Evolutionary conservation across 139 green algal genomes (phyloP), one percentile per base, ranked within the genome.

Genomic region (Chlamydomonas incerta): DNA sequence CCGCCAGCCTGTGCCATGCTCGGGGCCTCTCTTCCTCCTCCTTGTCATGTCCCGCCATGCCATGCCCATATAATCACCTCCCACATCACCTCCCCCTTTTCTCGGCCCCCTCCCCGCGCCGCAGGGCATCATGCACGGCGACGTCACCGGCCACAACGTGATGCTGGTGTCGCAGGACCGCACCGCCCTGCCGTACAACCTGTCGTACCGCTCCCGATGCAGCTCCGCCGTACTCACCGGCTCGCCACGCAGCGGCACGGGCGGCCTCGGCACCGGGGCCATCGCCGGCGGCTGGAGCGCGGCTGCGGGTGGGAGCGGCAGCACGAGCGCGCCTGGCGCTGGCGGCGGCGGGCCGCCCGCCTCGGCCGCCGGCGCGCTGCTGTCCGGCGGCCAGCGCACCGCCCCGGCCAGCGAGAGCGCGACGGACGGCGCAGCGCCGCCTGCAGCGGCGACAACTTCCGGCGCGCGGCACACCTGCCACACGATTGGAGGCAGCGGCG

Each of bases 101-200:
- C n/a, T n/a, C n/a, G n/a, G n/a, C n/a, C n/a, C n/a, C n/a, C n/a
- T n/a, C n/a, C n/a, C n/a, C n/a, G n/a, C n/a, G n/a, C n/a, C n/a
- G 18, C 77, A 88, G 31, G 90, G 85, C 77, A 72, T 95, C 28
- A 70, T 97, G 21, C 94, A 96, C 70, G 87, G 92, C 47, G 94
- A 97, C 86, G 85, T 97, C 29, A 95, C 95, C 68, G 86, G 90
- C 14, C 83, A 81, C 17, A 96, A 96, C 74, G 92, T 96, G 55
- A 79, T 96, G 89, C 88, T 95, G 2, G 83, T 70, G 31, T 81
- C 71, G 26, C 60, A 74, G 65, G 77, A 83, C 11, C 77, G 77
- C 26, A 21, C 46, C 26, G 50, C 57, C 14, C 37, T 63, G 77
- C 37, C 63, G 77, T 66, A 74, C 77, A 65, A 74, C 29, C 41